Evolutionary conservation across 2,329 filamentous ascomycete species (phyloP), one percentile per base, ranked within the genome.

Genomic region (Peltaster fructicola): DNA sequence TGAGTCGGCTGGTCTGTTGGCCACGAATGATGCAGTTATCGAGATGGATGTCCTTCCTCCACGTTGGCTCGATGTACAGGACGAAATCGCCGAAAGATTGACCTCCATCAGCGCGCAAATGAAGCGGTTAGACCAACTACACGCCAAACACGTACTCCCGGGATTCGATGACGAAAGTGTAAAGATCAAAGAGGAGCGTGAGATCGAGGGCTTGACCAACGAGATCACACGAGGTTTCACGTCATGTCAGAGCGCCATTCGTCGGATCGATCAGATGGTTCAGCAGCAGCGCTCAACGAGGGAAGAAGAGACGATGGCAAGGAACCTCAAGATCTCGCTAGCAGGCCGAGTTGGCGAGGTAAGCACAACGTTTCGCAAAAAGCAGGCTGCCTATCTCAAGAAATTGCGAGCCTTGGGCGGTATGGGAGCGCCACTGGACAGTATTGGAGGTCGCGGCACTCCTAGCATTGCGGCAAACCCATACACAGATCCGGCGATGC

Each of bases 11-110:
- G 82, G 85, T 19, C 75, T 98, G 42, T 77, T 98, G 48, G 78
- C 82, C 34, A 64, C 70, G 27, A 82, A 82, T 47, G 85, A 95
- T 53, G 78, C 80, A 11, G 72, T 98, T 29, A 95, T 98, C 43
- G 88, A 98, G 59, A 95, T 98, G 88, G 85, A 95, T 52, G 59
- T 92, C 18, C 63, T 98, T 10, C 88, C 88, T 13, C 88, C 88
- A 26, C 73, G 88, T 32, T 98, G 88, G 88, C 77, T 85, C 30
- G 88, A 98, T 46, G 65, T 92, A 30, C 84, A 84, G 43, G 88
- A 95, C 48, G 82, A 95, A 48, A 81, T 98, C 32, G 73, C 76
- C 15, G 81, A 93, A 30, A 57, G 79, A 20, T 66, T 98, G 7
- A 65, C 68, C 32, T 70, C 78, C 30, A 80, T 95, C 37, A 75